Base-by-base conservation (phyloP, 345 rosid species). In the Nasturtium officinale region DNA sequence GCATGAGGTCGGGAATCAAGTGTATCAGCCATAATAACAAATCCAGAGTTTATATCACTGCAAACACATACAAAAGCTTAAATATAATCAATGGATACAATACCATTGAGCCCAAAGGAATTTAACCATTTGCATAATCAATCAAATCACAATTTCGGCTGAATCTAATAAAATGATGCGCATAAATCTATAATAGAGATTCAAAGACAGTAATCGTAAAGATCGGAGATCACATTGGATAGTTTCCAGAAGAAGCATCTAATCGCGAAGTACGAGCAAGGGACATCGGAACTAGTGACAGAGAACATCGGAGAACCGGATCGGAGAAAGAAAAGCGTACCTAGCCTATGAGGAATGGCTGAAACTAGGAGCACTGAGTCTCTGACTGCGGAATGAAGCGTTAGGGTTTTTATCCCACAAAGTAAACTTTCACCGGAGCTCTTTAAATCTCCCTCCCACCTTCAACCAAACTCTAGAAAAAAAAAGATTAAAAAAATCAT, bases 1-100 rank as follows among this genome's bases (percentile, higher is more conserved):
- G 91, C 77, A 47, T 80, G 91, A 30, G 81, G 87, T 30, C 87
- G 87, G 16, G 89, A 80, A 69, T 84, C 86, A 69, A 74, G 55
- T 6, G 81, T 55, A 45, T 84, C 38, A 42, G 80, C 78, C 81
- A 74, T 74, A 5, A 38, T 74, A 72, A 52, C 74, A 30, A 67
- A 67, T 28, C 52, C 25, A 48, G 16, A 33, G 59, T n/a, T 21
- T 55, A 11, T 12, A 17, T 33, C 18, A 61, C 74, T 68, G 74
- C 63, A 59, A 50, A 37, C 0, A 3, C 33, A 59, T 18, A 66
- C 33, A 66, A 2, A 33, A 48, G 6, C 17, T 25, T 46, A 37
- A 2, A 29, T 33, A 30, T 18, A 33, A n/a, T 54, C 28, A 46
- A 18, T 9, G 40, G n/a, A 18, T 0, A 38, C 12, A 11, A 11